Evolutionary conservation across 108 stramenopile genomes (phyloP).

Genomic region (Schizochytrium sp.): DNA sequence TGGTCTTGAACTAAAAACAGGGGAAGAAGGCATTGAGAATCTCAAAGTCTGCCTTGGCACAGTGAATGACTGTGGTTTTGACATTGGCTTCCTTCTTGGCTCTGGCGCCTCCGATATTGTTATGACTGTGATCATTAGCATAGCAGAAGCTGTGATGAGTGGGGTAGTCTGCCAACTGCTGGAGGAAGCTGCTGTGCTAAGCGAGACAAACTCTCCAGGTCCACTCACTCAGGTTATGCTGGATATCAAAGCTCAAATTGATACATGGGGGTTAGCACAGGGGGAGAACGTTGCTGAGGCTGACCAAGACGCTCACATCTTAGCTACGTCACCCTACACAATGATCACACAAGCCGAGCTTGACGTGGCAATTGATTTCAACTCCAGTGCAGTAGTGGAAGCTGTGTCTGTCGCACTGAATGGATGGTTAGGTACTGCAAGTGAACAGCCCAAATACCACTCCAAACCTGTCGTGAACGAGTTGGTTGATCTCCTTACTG

Average conservation of each 20-base stretch:
- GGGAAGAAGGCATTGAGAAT: constrained; percentile 8
- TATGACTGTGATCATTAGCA: not conserved
- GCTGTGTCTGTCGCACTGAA: not conserved
- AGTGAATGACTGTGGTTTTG: not conserved
- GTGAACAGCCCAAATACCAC: not conserved
- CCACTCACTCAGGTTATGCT: not conserved
- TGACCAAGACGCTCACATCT: not conserved
- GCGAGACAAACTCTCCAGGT: constrained; percentile 15
- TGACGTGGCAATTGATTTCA: constrained; percentile 7
- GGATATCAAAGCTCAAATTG: constrained; percentile 4
- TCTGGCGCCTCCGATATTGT: not conserved
- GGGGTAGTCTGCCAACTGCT: constrained; percentile 35
- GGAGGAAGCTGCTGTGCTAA: constrained; percentile 51
- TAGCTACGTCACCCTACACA: not conserved
- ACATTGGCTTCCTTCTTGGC: constrained; percentile 3
- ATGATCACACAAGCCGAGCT: constrained; percentile 23
- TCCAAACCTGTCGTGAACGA: constrained; percentile 27
- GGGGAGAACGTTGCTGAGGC: not conserved
- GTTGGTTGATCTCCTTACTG: constrained; percentile 27
- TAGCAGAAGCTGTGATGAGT: constrained; percentile 10
- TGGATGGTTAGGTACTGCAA: constrained; percentile 33
- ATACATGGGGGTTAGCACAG: not conserved
- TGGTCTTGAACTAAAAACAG: not conserved
- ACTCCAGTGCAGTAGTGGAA: not conserved
- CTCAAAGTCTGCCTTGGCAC: not conserved